These are phyloP conservation scores for Diplogelasinospora grovesii DNA, from an alignment of 495 filamentous ascomycete genomes.

Conservation along the genomic window DNA sequence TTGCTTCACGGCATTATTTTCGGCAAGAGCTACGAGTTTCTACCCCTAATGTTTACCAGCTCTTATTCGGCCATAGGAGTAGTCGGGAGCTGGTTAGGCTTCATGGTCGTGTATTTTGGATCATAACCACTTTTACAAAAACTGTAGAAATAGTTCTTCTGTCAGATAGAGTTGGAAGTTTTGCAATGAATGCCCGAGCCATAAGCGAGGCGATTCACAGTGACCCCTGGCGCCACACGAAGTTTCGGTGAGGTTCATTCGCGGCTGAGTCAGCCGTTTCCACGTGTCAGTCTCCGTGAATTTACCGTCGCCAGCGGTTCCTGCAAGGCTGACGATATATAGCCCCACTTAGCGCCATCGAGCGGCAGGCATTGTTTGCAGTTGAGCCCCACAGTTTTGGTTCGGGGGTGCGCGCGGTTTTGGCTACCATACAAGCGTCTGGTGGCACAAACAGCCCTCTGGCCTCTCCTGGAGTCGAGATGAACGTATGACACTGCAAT, in stretches of 20 bases:
- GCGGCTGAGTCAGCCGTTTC: constrained; percentile 8
- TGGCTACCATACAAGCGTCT: too few species aligned
- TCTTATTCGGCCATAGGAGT: constrained; percentile 94
- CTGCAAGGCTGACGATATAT: constrained; percentile 18
- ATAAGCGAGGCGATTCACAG: too few species aligned
- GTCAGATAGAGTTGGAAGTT: too few species aligned
- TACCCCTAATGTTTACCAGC: constrained; percentile 96
- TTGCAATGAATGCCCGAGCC: too few species aligned
- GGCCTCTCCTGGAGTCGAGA: too few species aligned
- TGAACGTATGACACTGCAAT: constrained; percentile 7
- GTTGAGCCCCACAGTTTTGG: constrained; percentile 7
- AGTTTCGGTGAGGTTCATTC: constrained; percentile 6
- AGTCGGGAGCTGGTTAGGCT: constrained; percentile 92
- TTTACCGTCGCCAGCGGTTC: constrained; percentile 12
- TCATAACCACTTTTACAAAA: too few species aligned
- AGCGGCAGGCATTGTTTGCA: constrained; percentile 13
- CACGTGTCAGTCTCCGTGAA: constrained; percentile 8
- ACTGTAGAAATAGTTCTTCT: too few species aligned
- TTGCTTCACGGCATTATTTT: constrained; percentile 76
- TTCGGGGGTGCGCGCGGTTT: too few species aligned
- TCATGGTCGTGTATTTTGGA: constrained; percentile 88
- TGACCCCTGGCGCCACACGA: too few species aligned
- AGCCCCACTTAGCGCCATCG: neutral
- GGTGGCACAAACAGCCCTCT: constrained; percentile 15
- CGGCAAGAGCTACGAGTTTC: constrained; percentile 76